phyloP scores from a whole-genome alignment of 148 eudicot genomes.

The Persicaria maculosa region DNA sequence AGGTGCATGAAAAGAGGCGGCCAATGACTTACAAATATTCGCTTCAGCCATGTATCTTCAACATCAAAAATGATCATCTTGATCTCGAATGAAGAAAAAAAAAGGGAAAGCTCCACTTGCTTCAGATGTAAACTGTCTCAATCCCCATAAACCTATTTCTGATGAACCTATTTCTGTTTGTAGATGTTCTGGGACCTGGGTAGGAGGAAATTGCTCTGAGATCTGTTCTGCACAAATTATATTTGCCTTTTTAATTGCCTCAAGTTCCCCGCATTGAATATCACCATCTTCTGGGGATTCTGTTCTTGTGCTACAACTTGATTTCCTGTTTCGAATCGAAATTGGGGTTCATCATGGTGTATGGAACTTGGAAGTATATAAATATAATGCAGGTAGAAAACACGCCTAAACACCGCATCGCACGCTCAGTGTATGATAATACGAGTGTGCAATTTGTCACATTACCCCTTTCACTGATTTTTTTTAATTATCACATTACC shows the following conservation, averaged over 20 bases:
- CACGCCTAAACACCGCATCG: too few species aligned
- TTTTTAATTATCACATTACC: too few species aligned
- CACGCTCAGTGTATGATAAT: too few species aligned
- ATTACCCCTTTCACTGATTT: too few species aligned
- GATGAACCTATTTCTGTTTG: neutral
- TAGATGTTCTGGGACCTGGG: neutral
- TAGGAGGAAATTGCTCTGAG: neutral
- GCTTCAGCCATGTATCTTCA: neutral
- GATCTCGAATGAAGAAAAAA: neutral
- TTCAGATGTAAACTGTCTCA: neutral
- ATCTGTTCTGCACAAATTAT: neutral
- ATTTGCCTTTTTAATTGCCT: neutral
- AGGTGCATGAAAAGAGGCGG: constrained; percentile 12
- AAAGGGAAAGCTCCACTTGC: neutral
- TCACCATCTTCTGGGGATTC: neutral
- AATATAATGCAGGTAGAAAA: too few species aligned
- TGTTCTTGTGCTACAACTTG: neutral
- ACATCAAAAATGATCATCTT: neutral
- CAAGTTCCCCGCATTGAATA: neutral
- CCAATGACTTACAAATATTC: neutral
- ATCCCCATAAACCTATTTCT: neutral
- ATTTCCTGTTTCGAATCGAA: too few species aligned
- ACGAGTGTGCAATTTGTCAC: too few species aligned
- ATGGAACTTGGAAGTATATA: too few species aligned
- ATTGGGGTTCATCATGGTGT: too few species aligned